Evolutionary conservation across 2,329 filamentous ascomycete species (phyloP).

Genomic region (Curvularia sp.): DNA sequence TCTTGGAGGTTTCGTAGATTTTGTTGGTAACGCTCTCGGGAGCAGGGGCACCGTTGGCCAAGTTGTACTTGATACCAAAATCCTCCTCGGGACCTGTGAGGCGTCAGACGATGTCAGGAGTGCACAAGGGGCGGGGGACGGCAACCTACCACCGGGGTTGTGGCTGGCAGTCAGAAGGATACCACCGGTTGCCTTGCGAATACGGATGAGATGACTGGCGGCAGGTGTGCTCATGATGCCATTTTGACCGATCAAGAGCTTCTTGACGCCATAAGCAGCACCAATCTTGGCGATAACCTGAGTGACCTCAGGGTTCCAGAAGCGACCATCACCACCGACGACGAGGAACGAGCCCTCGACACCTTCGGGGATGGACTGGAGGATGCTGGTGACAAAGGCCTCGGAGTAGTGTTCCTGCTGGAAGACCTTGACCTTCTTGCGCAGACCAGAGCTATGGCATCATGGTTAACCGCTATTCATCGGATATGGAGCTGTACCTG

Average conservation of each 20-base stretch:
- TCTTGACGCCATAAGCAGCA: conserved; percentile 97
- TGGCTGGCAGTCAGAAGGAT: conserved; percentile 97
- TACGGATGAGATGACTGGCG: conserved; percentile 93
- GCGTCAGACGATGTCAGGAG: not conserved
- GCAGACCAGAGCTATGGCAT: conserved; percentile 81
- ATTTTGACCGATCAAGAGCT: conserved; percentile 93
- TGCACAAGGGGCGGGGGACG: not conserved
- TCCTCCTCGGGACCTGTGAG: conserved; percentile 82
- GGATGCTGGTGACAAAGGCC: conserved; percentile 90
- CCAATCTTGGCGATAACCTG: conserved; percentile 98
- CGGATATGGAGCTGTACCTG: conserved; percentile 11
- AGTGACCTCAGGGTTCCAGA: conserved; percentile 95
- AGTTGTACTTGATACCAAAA: conserved; percentile 99
- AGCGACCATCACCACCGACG: conserved; percentile 96
- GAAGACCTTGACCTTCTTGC: conserved; percentile 98
- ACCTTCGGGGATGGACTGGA: conserved; percentile 95
- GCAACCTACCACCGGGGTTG: conserved; percentile 86
- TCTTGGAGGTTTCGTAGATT: conserved; percentile 92
- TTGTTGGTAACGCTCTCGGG: conserved; percentile 98
- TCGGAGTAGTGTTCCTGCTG: conserved; percentile 95
- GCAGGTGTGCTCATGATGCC: conserved; percentile 97
- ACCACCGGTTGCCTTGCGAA: conserved; percentile 92
- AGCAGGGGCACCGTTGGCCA: conserved; percentile 92
- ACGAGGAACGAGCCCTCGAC: conserved; percentile 87
- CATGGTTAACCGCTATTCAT: conserved; percentile 36